Conservation (phyloP, 192 early-diverging fungal genomes). For the Backusella sp. region DNA sequence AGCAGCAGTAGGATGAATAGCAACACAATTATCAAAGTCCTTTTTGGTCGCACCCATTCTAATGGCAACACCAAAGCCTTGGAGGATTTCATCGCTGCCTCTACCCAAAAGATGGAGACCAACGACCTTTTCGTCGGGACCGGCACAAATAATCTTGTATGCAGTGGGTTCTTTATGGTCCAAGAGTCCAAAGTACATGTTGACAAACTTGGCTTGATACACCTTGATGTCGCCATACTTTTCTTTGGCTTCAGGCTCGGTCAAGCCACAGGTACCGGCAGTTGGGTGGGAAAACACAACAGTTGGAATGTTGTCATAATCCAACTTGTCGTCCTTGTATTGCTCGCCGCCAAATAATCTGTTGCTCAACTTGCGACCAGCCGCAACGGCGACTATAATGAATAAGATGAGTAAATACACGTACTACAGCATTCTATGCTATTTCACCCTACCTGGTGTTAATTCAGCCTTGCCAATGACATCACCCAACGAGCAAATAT, state of each 20-base stretch:
- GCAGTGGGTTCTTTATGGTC: conserved; percentile 85
- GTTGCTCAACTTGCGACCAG: conserved; percentile 86
- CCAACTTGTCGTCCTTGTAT: conserved; percentile 76
- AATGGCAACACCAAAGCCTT: conserved; percentile 95
- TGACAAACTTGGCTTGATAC: conserved; percentile 83
- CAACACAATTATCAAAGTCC: conserved; percentile 94
- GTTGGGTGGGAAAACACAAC: conserved; percentile 95
- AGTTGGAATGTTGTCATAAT: conserved; percentile 93
- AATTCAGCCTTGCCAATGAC: conserved; percentile 87
- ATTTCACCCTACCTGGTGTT: conserved; percentile 61
- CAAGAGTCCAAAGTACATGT: conserved; percentile 86
- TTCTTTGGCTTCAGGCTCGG: conserved; percentile 75
- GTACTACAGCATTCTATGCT: too few species aligned
- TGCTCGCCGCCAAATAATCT: conserved; percentile 83
- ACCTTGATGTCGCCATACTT: conserved; percentile 82
- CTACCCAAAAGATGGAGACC: conserved; percentile 91
- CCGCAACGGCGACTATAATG: conserved; percentile 74
- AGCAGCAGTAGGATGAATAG: conserved; percentile 94
- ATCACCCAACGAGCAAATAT: conserved; percentile 91
- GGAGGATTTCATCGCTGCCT: conserved; percentile 86
- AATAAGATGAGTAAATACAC: neutral
- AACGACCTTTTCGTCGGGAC: conserved; percentile 91
- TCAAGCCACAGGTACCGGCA: conserved; percentile 81
- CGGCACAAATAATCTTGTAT: conserved; percentile 88
- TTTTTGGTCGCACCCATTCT: conserved; percentile 98